These are phyloP conservation scores for Talaromyces sp. DNA, from an alignment of 2,329 filamentous ascomycete genomes.

Conservation along the genomic window DNA sequence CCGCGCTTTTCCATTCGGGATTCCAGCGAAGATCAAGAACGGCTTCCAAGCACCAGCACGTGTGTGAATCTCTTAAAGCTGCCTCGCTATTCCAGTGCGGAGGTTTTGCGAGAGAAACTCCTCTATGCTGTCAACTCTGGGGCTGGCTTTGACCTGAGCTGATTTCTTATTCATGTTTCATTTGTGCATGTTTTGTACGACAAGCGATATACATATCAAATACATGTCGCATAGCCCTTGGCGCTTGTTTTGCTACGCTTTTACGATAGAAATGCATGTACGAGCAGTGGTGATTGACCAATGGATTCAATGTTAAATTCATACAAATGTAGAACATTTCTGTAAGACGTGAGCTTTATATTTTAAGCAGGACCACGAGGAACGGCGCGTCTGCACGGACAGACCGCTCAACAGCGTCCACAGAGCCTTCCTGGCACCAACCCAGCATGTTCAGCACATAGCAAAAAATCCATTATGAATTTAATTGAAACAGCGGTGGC, in stretches of 20 bases:
- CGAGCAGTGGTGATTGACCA: not conserved
- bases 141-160: constrained; percentile 78
- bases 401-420: not conserved
- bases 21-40: constrained; percentile 66
- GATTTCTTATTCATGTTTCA: constrained; percentile 1
- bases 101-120: constrained; percentile 68
- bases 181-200: not conserved
- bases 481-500: constrained; percentile 7
- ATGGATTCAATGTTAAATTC: too few relatives aligned
- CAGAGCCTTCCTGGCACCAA: too few relatives aligned
- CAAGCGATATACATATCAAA: constrained; percentile 1
- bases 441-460: not conserved
- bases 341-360: not conserved
- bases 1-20: constrained; percentile 89
- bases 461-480: not conserved
- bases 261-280: not conserved
- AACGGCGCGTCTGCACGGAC: not conserved
- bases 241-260: constrained; percentile 15
- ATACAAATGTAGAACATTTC: too few relatives aligned
- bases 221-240: constrained; percentile 24
- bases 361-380: not conserved
- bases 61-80: constrained; percentile 94
- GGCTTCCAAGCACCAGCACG: constrained; percentile 88
- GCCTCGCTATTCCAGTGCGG: constrained; percentile 68
- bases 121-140: constrained; percentile 85